Evolutionary conservation across 176 grass and related monocot species (phyloP).

Genomic region (Alopecurus myosuroides): DNA sequence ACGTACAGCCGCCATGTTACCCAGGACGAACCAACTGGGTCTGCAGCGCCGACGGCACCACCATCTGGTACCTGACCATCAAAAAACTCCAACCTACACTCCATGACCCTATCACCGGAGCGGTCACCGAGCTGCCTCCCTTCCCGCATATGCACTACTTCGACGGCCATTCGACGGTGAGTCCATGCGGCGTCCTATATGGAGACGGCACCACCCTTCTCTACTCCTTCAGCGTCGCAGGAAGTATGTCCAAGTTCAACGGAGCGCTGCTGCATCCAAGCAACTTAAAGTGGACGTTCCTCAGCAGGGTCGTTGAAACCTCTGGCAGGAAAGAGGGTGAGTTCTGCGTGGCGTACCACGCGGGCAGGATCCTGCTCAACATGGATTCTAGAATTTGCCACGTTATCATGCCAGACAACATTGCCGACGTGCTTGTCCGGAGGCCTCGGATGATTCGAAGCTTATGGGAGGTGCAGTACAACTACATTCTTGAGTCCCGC

Average conservation of each 20-base stretch:
- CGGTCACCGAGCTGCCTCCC: neutral
- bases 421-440: neutral
- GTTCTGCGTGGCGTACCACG: neutral
- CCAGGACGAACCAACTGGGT: too few species aligned
- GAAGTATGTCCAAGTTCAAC: neutral
- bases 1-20: neutral
- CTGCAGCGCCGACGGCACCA: too few species aligned
- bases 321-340: neutral
- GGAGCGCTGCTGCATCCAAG: neutral
- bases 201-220: neutral
- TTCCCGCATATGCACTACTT: neutral
- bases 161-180: neutral
- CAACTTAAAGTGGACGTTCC: neutral
- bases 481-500: neutral
- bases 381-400: rapidly evolving
- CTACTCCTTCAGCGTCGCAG: neutral
- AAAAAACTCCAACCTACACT: too few species aligned
- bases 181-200: neutral
- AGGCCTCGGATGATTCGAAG: rapidly evolving
- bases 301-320: neutral
- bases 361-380: neutral
- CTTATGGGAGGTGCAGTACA: too few species aligned
- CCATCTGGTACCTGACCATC: too few species aligned
- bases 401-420: too few species aligned
- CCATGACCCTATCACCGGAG: too few species aligned